Evolutionary conservation across 306 rosid species (phyloP).

Genomic region (Dryas drummondii): DNA sequence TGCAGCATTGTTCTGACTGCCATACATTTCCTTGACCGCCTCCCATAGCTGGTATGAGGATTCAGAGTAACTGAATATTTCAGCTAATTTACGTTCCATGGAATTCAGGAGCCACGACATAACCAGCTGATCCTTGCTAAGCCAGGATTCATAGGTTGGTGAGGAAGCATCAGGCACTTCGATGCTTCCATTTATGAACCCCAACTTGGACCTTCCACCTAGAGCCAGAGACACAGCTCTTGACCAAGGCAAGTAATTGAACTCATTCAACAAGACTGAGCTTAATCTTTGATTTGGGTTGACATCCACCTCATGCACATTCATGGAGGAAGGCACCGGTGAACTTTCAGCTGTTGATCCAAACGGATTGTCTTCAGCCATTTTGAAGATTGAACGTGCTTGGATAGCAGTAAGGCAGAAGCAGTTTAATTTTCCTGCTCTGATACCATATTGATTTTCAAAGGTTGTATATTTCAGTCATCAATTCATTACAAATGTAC

Average conservation of each 20-base stretch:
- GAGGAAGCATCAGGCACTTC: not conserved
- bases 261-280: not conserved
- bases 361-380: not conserved
- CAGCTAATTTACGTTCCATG: not conserved
- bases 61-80: not conserved
- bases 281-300: not conserved
- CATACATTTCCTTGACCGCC: not conserved
- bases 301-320: not conserved
- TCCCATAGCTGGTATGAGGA: not conserved
- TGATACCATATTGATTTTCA: not conserved
- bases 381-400: not conserved
- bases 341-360: not conserved
- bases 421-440: not conserved
- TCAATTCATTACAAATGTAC: not conserved
- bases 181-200: slow-evolving; percentile 9
- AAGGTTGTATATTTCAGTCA: not conserved
- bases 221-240: not conserved
- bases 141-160: not conserved
- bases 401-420: not conserved
- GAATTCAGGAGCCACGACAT: no score
- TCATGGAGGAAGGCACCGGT: not conserved
- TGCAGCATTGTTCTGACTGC: not conserved
- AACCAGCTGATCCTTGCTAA: slow-evolving; percentile 4
- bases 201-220: not conserved
- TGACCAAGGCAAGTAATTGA: not conserved